phyloP scores from a whole-genome alignment of 805 yeast species.

The Saccharomycopsis fermentans region DNA sequence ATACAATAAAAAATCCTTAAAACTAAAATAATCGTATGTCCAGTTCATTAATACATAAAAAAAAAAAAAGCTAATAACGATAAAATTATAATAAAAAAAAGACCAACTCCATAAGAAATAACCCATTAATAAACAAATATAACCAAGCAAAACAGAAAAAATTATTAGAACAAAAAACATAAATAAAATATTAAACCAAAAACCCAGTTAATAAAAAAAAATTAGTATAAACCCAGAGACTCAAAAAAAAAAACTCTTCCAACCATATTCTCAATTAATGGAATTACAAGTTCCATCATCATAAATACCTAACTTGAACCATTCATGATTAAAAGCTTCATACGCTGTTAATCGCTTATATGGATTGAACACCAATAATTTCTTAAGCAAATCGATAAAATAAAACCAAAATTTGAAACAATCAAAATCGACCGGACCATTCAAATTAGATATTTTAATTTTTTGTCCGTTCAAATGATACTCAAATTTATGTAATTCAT shows the following conservation, averaged over 20 bases:
- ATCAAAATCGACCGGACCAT: slow-evolving; percentile 35
- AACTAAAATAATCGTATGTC: too few relatives aligned
- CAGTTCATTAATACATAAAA: too few relatives aligned
- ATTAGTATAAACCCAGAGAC: background rate
- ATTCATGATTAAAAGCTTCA: slow-evolving; percentile 71
- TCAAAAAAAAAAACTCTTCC: background rate
- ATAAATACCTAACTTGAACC: slow-evolving; percentile 57
- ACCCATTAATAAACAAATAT: background rate
- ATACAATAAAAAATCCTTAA: too few relatives aligned
- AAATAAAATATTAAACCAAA: background rate
- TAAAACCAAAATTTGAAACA: slow-evolving; percentile 76
- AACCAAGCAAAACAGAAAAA: background rate
- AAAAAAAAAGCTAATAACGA: background rate
- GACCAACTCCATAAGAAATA: background rate
- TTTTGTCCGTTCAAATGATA: background rate
- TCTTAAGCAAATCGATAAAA: slow-evolving; percentile 59
- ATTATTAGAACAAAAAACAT: background rate
- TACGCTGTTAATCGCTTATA: slow-evolving; percentile 60
- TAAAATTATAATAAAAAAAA: background rate
- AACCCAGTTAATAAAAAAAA: background rate
- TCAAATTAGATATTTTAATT: background rate
- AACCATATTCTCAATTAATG: background rate
- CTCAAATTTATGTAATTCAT: background rate
- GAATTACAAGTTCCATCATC: slow-evolving; percentile 38
- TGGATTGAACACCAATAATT: slow-evolving; percentile 65